Percentiles rank a stretch among this genome's conserved stretches.
Conservation (phyloP, 2,329 filamentous ascomycete species). For the Teratosphaeria zuluensis region DNA sequence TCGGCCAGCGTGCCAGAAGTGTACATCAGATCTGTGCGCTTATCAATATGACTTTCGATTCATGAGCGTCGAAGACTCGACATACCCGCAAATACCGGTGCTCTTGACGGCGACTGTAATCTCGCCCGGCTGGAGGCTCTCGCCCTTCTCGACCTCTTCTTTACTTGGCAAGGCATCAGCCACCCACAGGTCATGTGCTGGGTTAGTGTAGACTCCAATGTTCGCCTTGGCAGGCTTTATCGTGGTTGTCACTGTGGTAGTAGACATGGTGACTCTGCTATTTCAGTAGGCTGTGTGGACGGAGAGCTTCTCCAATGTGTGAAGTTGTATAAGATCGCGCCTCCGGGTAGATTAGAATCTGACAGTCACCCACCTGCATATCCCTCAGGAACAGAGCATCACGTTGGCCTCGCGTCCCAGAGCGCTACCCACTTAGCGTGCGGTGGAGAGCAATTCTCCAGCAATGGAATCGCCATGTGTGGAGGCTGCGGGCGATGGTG, state of each 20-base stretch:
- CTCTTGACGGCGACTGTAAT: constrained; percentile 84
- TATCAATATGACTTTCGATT: neutral
- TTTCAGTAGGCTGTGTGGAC: neutral
- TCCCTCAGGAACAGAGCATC: neutral
- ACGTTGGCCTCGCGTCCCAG: neutral
- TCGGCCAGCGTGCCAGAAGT: constrained; percentile 93
- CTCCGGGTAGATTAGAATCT: neutral
- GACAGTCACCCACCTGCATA: neutral
- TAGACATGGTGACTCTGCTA: constrained; percentile 4
- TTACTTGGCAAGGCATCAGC: constrained; percentile 65
- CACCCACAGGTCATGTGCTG: constrained; percentile 83
- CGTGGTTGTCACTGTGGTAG: constrained; percentile 12
- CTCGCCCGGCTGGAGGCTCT: constrained; percentile 66
- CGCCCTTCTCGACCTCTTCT: constrained; percentile 61
- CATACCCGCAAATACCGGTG: constrained; percentile 89
- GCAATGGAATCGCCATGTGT: neutral
- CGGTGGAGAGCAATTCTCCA: neutral
- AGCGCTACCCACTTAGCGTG: neutral
- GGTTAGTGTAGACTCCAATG: constrained; percentile 94
- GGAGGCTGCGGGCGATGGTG: neutral
- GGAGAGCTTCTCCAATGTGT: neutral
- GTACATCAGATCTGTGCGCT: constrained; percentile 70
- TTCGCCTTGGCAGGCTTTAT: constrained; percentile 61
- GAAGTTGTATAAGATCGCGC: neutral
- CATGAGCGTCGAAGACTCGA: constrained; percentile 1